Evolutionary conservation across 2,329 filamentous ascomycete genomes (phyloP), one percentile per base, ranked within the genome.

Genomic region (Juglanconis juglandina): DNA sequence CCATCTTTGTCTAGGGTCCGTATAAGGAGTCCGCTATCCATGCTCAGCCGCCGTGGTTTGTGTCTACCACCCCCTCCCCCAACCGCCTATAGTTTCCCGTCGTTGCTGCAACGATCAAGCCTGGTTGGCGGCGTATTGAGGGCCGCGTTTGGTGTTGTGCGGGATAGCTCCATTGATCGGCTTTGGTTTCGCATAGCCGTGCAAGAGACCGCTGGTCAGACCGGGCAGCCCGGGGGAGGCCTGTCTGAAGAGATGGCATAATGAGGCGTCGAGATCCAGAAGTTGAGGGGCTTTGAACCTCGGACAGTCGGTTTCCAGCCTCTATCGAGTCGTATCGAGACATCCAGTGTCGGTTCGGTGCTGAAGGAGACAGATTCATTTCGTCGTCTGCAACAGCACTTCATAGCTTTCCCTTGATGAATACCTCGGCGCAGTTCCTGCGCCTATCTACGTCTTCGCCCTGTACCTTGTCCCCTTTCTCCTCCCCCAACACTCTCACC

Each of bases 401-500:
- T 69, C 72, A 79, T 53, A 80, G 64, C 65, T 77, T 81, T 7
- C 70, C 68, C 63, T 73, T 76, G 32, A 39, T n/a, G 2, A 30
- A 10, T 44, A 41, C 44, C 62, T 59, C 32, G 17, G 62, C 56
- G 54, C 66, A 24, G 24, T 24, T 24, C 24, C 24, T 24, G 24
- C 24, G 24, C 24, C 24, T 24, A 24, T 24, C 24, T 24, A 24
- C 24, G 24, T 2, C 24, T 24, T 24, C 65, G 14, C 51, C 59
- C 33, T 67, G 33, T 6, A n/a, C 60, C 14, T 66, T 61, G 50
- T 70, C 67, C 35, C 70, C 17, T 10, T 14, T 70, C 61, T 82
- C 78, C 58, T 79, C 77, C 34, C 65, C 68, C 64, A 84, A 61
- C 2, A 86, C 72, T 51, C 76, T 75, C 1, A 76, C 79, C 35